Percentiles rank a stretch among this genome's conserved stretches.
Evolutionary conservation across 2,329 filamentous ascomycete genomes (phyloP).

Genomic region (Curvularia hawaiiensis): DNA sequence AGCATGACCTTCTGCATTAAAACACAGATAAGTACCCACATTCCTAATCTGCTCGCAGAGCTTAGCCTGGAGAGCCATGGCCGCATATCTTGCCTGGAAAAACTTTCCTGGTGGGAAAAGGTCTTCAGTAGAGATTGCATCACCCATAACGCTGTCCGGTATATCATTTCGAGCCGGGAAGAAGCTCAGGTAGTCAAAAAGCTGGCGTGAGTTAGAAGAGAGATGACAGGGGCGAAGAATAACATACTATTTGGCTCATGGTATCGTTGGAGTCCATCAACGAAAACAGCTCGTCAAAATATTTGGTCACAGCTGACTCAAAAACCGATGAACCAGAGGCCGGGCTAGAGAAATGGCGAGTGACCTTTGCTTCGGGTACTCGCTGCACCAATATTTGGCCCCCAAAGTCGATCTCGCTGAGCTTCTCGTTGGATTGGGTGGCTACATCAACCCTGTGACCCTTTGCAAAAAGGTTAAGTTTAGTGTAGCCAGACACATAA

Average conservation of each 20-base stretch:
- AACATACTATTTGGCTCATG: conserved; percentile 37
- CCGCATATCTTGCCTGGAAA: conserved; percentile 44
- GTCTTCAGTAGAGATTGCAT: conserved; percentile 24
- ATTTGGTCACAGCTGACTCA: conserved; percentile 78
- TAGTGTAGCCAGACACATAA: conserved; percentile 74
- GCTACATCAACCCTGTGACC: conserved; percentile 69
- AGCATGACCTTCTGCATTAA: conserved; percentile 10
- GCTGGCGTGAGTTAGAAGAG: conserved; percentile 26
- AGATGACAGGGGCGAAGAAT: background rate
- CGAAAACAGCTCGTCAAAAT: conserved; percentile 83
- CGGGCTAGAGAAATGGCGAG: conserved; percentile 24
- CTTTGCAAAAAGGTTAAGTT: conserved; percentile 73
- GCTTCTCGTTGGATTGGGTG: conserved; percentile 61
- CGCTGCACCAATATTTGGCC: conserved; percentile 40
- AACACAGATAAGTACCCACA: conserved; percentile 22
- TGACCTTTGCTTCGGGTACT: conserved; percentile 33
- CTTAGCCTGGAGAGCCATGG: conserved; percentile 35
- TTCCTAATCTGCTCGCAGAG: conserved; percentile 40
- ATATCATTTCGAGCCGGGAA: conserved; percentile 41
- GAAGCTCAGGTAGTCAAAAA: conserved; percentile 43
- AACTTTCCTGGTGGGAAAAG: conserved; percentile 45
- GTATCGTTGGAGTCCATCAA: conserved; percentile 75
- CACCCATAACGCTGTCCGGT: conserved; percentile 33
- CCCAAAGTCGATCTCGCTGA: conserved; percentile 60
- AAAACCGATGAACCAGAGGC: conserved; percentile 56